These are phyloP conservation scores for Colletotrichum lupini DNA, from an alignment of 2,329 filamentous ascomycete species.

Conservation along the genomic window DNA sequence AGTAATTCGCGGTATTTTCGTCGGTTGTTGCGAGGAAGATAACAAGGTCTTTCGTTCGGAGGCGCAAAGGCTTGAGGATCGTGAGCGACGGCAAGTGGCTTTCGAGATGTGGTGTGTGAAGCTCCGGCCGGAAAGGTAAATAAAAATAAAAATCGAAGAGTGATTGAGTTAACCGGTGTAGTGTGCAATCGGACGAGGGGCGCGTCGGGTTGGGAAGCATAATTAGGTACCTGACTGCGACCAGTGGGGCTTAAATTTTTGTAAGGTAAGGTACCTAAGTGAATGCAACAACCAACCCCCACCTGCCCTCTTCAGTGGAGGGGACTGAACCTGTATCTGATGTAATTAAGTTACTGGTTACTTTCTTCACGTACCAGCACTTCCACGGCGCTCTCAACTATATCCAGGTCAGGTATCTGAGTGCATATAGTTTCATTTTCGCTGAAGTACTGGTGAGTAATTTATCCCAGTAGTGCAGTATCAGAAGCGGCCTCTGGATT, in stretches of 20 bases:
- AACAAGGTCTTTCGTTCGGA: neutral
- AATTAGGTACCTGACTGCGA: neutral
- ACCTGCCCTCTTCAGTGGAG: conserved; percentile 40
- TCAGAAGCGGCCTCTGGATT: neutral
- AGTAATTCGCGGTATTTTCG: neutral
- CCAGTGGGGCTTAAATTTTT: conserved; percentile 23
- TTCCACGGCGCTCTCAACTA: neutral
- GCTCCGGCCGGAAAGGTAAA: neutral
- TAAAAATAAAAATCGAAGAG: conserved; percentile 8
- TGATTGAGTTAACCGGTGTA: conserved; percentile 8
- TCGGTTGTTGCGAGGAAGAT: neutral
- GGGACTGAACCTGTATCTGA: conserved; percentile 9
- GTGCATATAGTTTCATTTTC: neutral
- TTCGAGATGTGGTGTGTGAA: neutral
- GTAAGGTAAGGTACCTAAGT: neutral
- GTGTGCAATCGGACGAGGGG: neutral
- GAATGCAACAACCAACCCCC: conserved; percentile 31
- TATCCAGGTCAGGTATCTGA: neutral
- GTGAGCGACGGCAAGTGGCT: neutral
- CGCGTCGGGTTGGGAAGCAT: neutral
- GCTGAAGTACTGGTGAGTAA: neutral
- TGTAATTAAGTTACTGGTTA: neutral
- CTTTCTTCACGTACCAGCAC: neutral
- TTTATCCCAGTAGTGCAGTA: neutral
- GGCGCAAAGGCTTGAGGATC: neutral